These are phyloP conservation scores for Zangia roseola DNA, from an alignment of 768 basidiomycete genomes.

Conservation along the genomic window DNA sequence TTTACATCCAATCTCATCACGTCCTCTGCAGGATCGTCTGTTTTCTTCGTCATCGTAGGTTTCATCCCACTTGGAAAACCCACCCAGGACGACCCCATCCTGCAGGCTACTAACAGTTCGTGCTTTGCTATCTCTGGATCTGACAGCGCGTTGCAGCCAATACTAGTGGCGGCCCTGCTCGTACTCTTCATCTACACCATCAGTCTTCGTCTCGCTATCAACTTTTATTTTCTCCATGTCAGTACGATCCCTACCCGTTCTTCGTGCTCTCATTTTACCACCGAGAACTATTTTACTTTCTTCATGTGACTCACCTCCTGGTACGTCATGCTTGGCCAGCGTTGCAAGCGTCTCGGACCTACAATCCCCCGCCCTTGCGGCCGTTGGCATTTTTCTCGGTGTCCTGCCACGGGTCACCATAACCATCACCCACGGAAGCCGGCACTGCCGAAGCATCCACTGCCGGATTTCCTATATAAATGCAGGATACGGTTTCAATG, in stretches of 20 bases:
- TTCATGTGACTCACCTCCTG: conserved; percentile 13
- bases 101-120: too few species aligned
- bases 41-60: too few species aligned
- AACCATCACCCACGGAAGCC: neutral
- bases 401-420: conserved; percentile 7
- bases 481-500: too few species aligned
- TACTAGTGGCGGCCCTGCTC: conserved; percentile 11
- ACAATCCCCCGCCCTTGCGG: conserved; percentile 6
- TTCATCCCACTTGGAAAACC: too few species aligned
- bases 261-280: too few species aligned
- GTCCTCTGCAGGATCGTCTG: too few species aligned
- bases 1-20: too few species aligned
- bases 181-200: conserved; percentile 18
- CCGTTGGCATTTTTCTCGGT: conserved; percentile 7
- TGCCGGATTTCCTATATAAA: too few species aligned
- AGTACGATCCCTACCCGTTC: too few species aligned
- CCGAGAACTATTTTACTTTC: too few species aligned
- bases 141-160: neutral
- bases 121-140: conserved; percentile 12
- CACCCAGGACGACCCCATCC: too few species aligned
- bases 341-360: conserved; percentile 6
- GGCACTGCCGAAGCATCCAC: too few species aligned
- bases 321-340: conserved; percentile 11
- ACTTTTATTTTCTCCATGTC: conserved; percentile 6
- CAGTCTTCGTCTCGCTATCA: conserved; percentile 12